Evolutionary conservation across 2,329 filamentous ascomycete genomes (phyloP).

Genomic region (Tolypocladium endophyticum): DNA sequence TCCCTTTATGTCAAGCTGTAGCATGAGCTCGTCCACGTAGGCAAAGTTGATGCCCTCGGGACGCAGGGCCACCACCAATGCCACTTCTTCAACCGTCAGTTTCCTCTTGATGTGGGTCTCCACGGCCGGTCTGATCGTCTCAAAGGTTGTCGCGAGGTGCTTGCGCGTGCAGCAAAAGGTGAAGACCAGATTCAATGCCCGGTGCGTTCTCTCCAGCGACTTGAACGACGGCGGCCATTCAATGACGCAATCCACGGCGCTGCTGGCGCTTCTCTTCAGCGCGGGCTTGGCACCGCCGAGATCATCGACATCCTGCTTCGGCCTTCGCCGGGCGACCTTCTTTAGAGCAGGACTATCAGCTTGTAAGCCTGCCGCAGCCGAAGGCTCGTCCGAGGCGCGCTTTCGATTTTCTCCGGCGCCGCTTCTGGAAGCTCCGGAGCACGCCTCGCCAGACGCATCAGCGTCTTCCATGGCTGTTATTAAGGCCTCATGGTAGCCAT

Average conservation of each 20-base stretch:
- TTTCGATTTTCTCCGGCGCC: constrained; percentile 4
- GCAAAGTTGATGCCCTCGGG: constrained; percentile 72
- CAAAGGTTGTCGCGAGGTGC: constrained; percentile 83
- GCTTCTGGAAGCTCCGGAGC: not conserved
- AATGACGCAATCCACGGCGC: constrained; percentile 19
- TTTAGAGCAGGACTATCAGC: not conserved
- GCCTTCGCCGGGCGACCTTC: not conserved
- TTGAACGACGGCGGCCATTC: constrained; percentile 70
- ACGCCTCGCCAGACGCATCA: not conserved
- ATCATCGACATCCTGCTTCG: not conserved
- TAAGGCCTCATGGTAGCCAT: not conserved
- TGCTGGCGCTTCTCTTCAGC: constrained; percentile 10
- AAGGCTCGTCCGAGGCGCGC: not conserved
- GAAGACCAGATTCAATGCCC: constrained; percentile 82
- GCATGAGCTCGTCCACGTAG: constrained; percentile 74
- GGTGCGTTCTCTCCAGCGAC: constrained; percentile 63
- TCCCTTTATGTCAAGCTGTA: constrained; percentile 70
- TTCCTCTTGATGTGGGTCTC: constrained; percentile 68
- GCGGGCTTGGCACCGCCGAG: constrained; percentile 1
- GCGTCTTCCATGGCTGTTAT: not conserved
- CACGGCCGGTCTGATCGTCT: constrained; percentile 75
- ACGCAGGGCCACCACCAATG: constrained; percentile 66
- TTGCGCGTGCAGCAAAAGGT: constrained; percentile 93
- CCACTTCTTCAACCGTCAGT: constrained; percentile 67
- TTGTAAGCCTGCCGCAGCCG: not conserved